Conservation (phyloP, 1,139 yeast species). For the Candida albicans region DNA sequence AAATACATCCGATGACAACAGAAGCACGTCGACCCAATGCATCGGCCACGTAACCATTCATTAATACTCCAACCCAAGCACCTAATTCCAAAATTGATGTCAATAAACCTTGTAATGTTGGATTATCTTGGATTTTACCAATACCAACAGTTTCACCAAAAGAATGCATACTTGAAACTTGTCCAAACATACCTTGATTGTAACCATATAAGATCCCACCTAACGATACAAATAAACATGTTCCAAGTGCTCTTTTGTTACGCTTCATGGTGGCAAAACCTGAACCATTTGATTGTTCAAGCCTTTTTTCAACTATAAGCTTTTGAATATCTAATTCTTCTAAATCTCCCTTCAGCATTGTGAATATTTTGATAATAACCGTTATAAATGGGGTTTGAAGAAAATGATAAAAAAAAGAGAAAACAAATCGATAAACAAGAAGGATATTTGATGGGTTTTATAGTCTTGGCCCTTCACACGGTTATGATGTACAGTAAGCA, state of each 20-base stretch:
- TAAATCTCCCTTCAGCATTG: constrained; percentile 10
- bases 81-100: constrained; percentile 23
- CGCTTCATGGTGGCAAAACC: constrained; percentile 10
- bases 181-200: constrained; percentile 77
- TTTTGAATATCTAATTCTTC: constrained; percentile 12
- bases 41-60: constrained; percentile 24
- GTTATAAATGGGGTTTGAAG: neutral
- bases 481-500: too few species aligned
- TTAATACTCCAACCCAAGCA: constrained; percentile 24
- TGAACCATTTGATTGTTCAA: constrained; percentile 8
- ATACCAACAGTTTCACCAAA: constrained; percentile 19
- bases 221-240: constrained; percentile 21
- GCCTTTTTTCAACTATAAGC: constrained; percentile 12
- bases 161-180: constrained; percentile 50
- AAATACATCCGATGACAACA: constrained; percentile 25
- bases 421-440: neutral
- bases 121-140: constrained; percentile 20
- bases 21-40: constrained; percentile 33
- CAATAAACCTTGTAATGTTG: constrained; percentile 25
- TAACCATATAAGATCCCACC: constrained; percentile 55
- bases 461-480: too few species aligned
- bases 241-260: constrained; percentile 13
- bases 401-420: neutral
- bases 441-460: neutral
- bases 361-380: neutral